Base-by-base conservation (phyloP, 345 rosid species). In the Cardamine resedifolia region DNA sequence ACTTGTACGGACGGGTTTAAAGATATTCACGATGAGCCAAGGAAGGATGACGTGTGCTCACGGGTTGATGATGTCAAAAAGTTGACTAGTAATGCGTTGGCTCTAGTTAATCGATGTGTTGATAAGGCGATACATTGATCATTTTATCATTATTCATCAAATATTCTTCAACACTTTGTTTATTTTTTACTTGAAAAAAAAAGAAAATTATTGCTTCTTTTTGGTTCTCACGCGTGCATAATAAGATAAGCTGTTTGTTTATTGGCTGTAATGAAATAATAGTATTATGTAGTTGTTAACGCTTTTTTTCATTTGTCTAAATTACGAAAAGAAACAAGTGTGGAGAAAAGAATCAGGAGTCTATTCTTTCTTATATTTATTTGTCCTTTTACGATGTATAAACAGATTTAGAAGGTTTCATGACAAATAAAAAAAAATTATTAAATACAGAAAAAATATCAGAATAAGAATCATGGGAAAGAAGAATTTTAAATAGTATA, bases 1-100 rank as follows among this genome's bases (percentile, higher is more conserved):
- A 91, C 95, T 30, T 94, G 98, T 39, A 83, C 87, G 49, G 98
- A 94, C 58, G 98, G 92, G 57, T 88, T 91, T 38, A 83, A 79
- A 50, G 96, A 82, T 39, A 78, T 87, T 71, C 33, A 50, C 0
- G 95, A 90, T 5, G 78, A 85, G 7, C 82, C 82, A 28, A 67
- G 76, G 83, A 83, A 84, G 70, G 43, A 80, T 78, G 87, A 81
- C 16, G 84, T 93, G 51, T 71, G 79, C 34, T 51, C 70, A 7
- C 83, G 85, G 36, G 88, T 82, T 56, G 84, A 70, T 76, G 76
- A 36, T 0, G 92, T 84, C 18, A 89, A 89, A 80, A 86, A 87
- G 82, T 60, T 85, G 44, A 88, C 94, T 27, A 90, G 98, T 64
- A 93, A 93, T 76, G 98, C 96, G 23, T 72, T 82, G 77, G 87